Evolutionary conservation across 345 rosid genomes (phyloP).

Genomic region (Barbarea vulgaris): DNA sequence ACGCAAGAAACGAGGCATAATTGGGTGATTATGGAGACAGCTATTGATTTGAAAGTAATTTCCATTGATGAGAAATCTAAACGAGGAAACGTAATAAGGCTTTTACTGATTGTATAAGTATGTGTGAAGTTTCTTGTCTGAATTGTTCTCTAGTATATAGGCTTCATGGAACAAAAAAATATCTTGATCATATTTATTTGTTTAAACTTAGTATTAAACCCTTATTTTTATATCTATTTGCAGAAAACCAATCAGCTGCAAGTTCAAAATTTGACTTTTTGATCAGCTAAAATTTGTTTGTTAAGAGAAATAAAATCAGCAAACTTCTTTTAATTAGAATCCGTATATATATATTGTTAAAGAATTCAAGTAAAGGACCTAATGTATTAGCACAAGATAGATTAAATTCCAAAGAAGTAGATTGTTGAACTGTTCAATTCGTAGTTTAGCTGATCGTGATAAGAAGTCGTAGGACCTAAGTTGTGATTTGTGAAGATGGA

Average conservation of each 20-base stretch:
- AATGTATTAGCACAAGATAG: neutral
- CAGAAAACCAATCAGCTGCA: slow-evolving; percentile 2
- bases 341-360: neutral
- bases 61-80: slow-evolving; percentile 29
- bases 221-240: neutral
- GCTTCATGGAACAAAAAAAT: neutral
- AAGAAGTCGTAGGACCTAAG: slow-evolving; percentile 15
- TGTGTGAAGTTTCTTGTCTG: slow-evolving; percentile 5
- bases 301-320: neutral
- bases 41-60: slow-evolving; percentile 24
- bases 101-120: neutral
- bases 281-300: neutral
- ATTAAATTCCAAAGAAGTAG: neutral
- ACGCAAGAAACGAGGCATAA: slow-evolving; percentile 29
- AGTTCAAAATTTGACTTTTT: neutral
- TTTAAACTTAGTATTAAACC: neutral
- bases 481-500: slow-evolving; percentile 19
- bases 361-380: neutral
- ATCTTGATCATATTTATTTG: neutral
- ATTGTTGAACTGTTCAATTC: slow-evolving; percentile 28
- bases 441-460: slow-evolving; percentile 31
- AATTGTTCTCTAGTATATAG: slow-evolving; percentile 1
- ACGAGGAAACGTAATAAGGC: neutral
- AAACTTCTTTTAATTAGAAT: neutral
- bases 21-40: slow-evolving; percentile 24